Base-by-base conservation (phyloP, 768 basidiomycete species). In the Trametes coccinea region DNA sequence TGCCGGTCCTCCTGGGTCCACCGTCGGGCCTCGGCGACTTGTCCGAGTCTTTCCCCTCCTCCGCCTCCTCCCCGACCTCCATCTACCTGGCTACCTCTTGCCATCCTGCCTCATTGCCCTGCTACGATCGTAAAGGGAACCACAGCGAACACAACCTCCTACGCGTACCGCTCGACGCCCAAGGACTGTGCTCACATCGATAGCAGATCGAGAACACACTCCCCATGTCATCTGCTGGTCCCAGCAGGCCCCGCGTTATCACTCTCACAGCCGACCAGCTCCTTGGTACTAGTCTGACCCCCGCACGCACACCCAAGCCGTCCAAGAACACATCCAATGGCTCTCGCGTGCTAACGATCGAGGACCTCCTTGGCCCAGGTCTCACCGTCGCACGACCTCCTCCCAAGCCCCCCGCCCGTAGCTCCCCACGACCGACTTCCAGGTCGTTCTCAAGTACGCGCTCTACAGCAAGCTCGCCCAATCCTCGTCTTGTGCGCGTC, bases 241-340 rank as follows among this genome's bases (percentile, higher is more conserved):
- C 57, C 4, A 59, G 57, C 57, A 51, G 57, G 13, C 57, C 57
- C n/a, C 57, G 57, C n/a, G 57, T 59, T 5, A 33, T 59, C 40
- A 59, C 57, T 30, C 62, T 63, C 52, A 63, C 62, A 33, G 62
- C 62, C 40, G 62, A 63, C 45, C 62, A 63, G 29, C 62, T 63
- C 47, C 62, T 63, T 31, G 62, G 62, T 14, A 43, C 62, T 7
- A 53, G 52, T 27, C 56, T 62, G 17, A 58, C 56, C n/a, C 62
- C 52, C 17, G 47, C 56, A n/a, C 62, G 53, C 22, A 48, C 52
- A 6, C 51, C 46, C 37, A 63, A 53, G 27, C 56, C 41, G 22
- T 7, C 40, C n/a, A 63, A 63, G 51, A 53, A 31, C 48, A 16
- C 34, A 11, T 37, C 48, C 30, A 49, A 50, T 45, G 48, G 52